Base-by-base conservation (phyloP, 1,284 basidiomycete species). In the Gymnopus androsaceus region DNA sequence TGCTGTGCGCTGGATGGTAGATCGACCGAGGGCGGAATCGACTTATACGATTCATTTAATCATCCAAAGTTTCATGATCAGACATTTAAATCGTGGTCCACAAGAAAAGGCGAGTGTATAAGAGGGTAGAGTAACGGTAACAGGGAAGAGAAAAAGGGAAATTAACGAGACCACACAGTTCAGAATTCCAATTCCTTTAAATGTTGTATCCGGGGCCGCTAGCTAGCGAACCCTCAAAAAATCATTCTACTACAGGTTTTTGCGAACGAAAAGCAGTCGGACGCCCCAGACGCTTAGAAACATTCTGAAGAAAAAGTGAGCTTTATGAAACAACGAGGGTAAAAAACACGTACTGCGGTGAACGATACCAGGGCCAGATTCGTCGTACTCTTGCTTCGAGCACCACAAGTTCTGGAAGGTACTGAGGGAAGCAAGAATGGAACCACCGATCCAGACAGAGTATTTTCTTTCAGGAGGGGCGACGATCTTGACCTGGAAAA, bases 361-460 rank as follows among this genome's bases (percentile, higher is more conserved):
- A 34, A 59, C 58, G 17, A 59, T 56, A 48, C 58, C 58, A 51
- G 60, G 60, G 23, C 60, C 60, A 51, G 57, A 58, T 47, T 61
- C 60, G 42, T 59, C 60, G 45, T 61, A 61, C 51, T 61, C 60
- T 33, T 59, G 57, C 45, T 59, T 61, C 27, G 60, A 61, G 55
- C 51, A 51, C 60, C 60, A 61, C 51, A 59, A 42, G 48, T 57
- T 54, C 36, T 59, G 55, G 57, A 61, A 61, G 21, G 59, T 58
- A 21, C 37, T 42, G 46, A 61, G 53, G 28, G 90, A 90, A 68
- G 88, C 90, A 61, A 56, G 51, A 46, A 56, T 59, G 21, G 58
- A 59, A 56, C 55, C 55, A 51, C 55, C 54, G 40, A 59, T 70
- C 87, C 88, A 46, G 87, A 90, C 72, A 89, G 82, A 73, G 47